Percentiles rank a stretch among this genome's conserved stretches.
phyloP scores from a whole-genome alignment of 352 stramenopile genomes.

The Pythium plurisporium region DNA sequence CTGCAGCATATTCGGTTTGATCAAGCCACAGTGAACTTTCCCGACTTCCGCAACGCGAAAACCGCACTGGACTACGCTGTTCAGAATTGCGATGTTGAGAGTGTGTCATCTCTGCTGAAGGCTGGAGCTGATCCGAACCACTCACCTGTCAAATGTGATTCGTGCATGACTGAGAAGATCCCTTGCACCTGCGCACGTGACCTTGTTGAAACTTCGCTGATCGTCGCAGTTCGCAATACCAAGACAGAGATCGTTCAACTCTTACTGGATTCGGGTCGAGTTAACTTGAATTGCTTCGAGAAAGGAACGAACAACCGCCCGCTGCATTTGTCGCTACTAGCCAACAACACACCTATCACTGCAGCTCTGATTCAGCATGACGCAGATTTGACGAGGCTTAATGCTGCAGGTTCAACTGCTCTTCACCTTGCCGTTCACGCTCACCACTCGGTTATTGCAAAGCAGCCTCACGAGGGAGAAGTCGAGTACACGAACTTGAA shows the following conservation, averaged over 20 bases:
- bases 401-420: conserved; percentile 32
- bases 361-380: conserved; percentile 39
- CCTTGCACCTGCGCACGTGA: conserved; percentile 38
- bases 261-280: conserved; percentile 37
- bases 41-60: conserved; percentile 41
- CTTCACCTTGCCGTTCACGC: conserved; percentile 45
- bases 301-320: conserved; percentile 37
- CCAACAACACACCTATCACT: conserved; percentile 40
- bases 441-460: conserved; percentile 41
- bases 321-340: conserved; percentile 40
- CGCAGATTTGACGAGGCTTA: conserved; percentile 39
- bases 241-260: conserved; percentile 29
- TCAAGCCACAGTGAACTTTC: conserved; percentile 39
- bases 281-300: conserved; percentile 36
- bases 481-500: conserved; percentile 40
- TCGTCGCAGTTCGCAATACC: conserved; percentile 35
- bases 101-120: conserved; percentile 31
- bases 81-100: conserved; percentile 35
- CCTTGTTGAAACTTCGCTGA: conserved; percentile 41
- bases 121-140: conserved; percentile 44
- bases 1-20: conserved; percentile 36
- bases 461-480: conserved; percentile 50
- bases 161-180: conserved; percentile 23
- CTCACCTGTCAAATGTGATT: conserved; percentile 41
- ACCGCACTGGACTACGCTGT: conserved; percentile 61